phyloP scores from a whole-genome alignment of 306 rosid genomes.

The Sindora glabra region DNA sequence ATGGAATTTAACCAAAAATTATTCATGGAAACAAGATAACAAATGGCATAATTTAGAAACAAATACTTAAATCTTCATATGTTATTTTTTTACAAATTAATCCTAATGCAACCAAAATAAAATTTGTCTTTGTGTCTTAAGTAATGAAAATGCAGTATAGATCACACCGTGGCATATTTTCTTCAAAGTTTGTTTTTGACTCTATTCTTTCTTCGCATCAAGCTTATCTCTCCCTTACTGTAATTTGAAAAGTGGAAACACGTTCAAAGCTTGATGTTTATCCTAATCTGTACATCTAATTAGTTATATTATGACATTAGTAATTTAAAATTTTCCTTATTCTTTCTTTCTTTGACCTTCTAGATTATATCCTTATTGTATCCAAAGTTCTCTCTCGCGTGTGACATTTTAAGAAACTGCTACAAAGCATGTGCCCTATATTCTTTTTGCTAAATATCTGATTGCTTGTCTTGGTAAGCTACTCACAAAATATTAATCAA shows the following conservation, averaged over 20 bases:
- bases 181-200: background rate
- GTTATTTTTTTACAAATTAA: background rate
- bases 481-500: too few relatives aligned
- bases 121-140: too few relatives aligned
- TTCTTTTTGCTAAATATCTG: slow-evolving; percentile 82
- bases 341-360: slow-evolving; percentile 7
- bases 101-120: too few relatives aligned
- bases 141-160: background rate
- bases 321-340: slow-evolving; percentile 6
- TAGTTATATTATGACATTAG: background rate
- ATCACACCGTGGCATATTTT: slow-evolving; percentile 1
- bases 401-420: slow-evolving; percentile 82
- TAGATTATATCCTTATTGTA: slow-evolving; percentile 70
- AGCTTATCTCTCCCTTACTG: background rate
- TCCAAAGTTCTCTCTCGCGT: slow-evolving; percentile 63
- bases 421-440: slow-evolving; percentile 94
- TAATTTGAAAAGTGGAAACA: too few relatives aligned
- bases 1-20: too few relatives aligned
- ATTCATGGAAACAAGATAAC: too few relatives aligned
- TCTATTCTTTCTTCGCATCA: background rate
- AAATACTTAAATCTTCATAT: too few relatives aligned
- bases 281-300: background rate
- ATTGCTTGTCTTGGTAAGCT: slow-evolving; percentile 85
- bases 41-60: too few relatives aligned
- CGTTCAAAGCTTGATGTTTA: background rate